Evolutionary conservation across 1,284 basidiomycete genomes (phyloP), one percentile per base, ranked within the genome.

Genomic region (Boletus subluridellus): DNA sequence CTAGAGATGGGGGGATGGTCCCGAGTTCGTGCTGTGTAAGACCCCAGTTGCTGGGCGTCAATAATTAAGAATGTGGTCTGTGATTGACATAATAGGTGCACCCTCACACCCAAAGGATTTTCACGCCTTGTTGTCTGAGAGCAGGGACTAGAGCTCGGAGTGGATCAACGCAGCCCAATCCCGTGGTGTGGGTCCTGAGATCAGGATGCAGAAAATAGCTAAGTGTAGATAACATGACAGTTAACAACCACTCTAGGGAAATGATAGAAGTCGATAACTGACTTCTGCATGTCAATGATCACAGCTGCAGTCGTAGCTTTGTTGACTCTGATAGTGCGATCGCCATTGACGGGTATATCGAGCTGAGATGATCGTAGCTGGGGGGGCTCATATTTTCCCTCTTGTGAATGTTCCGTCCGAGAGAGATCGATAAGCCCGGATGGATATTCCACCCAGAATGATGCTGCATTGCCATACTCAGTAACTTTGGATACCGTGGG

Each of bases 261-360:
- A 49, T 9, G 34, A 21, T 34, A 24, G 21, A 38, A 42, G 38
- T 24, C 48, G 9, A 49, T 32, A 14, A 86, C 86, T 86, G 85
- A 87, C 86, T 88, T 89, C 69, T 88, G 86, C 87, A 89, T 88
- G 67, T 88, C 87, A 59, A 88, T 79, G 37, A 88, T 77, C 28
- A 87, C 80, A 58, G 84, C 71, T 14, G 85, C 86, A 34, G 78
- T 81, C 48, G 76, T 73, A 42, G 76, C 71, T 39, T 75, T 77
- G 62, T 82, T 76, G 14, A 87, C 71, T 55, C 85, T 76, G 45
- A 87, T 72, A 17, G 70, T 75, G 17, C 83, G 75, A 24, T 78
- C 76, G 7, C 80, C 80, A 57, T 83, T 76, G 4, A 83, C 83
- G 2, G 73, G 69, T 45, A 89, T 75, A 45, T 89, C 84, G 8